These are phyloP conservation scores for Eutrema salsugineum DNA, from an alignment of 441 rosid species.

Conservation along the genomic window DNA sequence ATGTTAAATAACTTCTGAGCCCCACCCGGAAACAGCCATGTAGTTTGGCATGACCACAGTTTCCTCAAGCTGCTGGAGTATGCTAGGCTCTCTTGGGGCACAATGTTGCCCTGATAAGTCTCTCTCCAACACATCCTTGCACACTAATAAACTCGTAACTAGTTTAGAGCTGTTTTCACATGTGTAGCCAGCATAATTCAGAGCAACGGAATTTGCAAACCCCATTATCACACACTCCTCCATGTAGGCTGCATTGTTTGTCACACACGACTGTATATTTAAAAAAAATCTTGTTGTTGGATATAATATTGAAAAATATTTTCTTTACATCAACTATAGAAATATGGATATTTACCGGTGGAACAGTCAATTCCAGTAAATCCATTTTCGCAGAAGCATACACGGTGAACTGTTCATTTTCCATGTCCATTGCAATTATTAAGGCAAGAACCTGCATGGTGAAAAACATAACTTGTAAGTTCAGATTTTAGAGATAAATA, in stretches of 20 bases:
- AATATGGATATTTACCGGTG: slow-evolving; percentile 52
- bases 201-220: slow-evolving; percentile 99
- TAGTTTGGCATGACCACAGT: slow-evolving; percentile 97
- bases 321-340: not conserved
- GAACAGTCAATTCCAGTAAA: slow-evolving; percentile 95
- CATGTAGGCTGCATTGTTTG: slow-evolving; percentile 97
- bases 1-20: slow-evolving; percentile 82
- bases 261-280: slow-evolving; percentile 80
- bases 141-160: slow-evolving; percentile 74
- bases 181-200: slow-evolving; percentile 96
- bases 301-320: not conserved
- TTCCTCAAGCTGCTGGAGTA: slow-evolving; percentile 94
- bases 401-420: slow-evolving; percentile 71
- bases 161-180: slow-evolving; percentile 94
- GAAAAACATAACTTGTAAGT: not conserved
- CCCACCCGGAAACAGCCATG: slow-evolving; percentile 82
- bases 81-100: slow-evolving; percentile 92
- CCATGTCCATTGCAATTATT: slow-evolving; percentile 78
- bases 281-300: slow-evolving; percentile 7
- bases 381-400: slow-evolving; percentile 72
- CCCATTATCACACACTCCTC: slow-evolving; percentile 98
- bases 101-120: slow-evolving; percentile 83
- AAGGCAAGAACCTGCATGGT: slow-evolving; percentile 72
- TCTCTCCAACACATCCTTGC: slow-evolving; percentile 76
- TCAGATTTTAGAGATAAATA: slow-evolving; percentile 4